phyloP scores from a whole-genome alignment of 768 basidiomycete genomes.

The Lactarius hengduanensis region DNA sequence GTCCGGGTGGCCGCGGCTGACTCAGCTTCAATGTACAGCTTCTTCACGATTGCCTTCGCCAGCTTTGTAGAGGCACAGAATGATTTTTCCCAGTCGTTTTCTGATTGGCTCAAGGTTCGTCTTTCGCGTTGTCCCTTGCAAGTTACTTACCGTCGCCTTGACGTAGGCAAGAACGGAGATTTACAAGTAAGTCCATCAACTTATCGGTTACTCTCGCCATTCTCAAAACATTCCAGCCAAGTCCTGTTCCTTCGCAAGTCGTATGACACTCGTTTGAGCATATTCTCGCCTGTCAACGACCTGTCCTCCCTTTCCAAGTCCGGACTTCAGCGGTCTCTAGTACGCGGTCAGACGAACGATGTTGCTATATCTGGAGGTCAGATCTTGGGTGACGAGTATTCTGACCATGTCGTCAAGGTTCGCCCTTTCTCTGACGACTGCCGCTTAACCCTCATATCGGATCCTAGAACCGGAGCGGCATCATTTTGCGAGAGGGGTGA shows the following conservation, averaged over 20 bases:
- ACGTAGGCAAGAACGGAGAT: constrained; percentile 78
- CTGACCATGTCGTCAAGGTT: constrained; percentile 89
- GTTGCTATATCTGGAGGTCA: constrained; percentile 77
- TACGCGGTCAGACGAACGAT: constrained; percentile 71
- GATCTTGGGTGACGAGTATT: constrained; percentile 93
- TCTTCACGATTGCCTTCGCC: constrained; percentile 93
- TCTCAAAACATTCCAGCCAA: constrained; percentile 53
- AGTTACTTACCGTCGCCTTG: not conserved
- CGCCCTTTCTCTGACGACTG: constrained; percentile 19
- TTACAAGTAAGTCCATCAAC: constrained; percentile 68
- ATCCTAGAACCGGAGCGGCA: constrained; percentile 80
- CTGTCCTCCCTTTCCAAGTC: constrained; percentile 77
- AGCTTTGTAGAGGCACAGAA: constrained; percentile 73
- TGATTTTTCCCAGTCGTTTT: constrained; percentile 67
- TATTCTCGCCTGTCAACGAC: constrained; percentile 92
- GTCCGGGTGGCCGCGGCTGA: constrained; percentile 1
- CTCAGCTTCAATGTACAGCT: constrained; percentile 45
- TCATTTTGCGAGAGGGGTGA: constrained; percentile 88
- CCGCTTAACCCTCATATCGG: not conserved
- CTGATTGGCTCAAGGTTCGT: constrained; percentile 79
- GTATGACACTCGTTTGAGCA: constrained; percentile 73
- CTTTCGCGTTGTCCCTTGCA: not conserved
- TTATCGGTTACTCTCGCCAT: not conserved
- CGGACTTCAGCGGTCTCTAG: constrained; percentile 54
- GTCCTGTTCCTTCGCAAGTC: constrained; percentile 82